A percentile compares a stretch with the other conserved stretches of the same genome.
phyloP scores from a whole-genome alignment of 306 rosid species.

The Casuarina equisetifolia region DNA sequence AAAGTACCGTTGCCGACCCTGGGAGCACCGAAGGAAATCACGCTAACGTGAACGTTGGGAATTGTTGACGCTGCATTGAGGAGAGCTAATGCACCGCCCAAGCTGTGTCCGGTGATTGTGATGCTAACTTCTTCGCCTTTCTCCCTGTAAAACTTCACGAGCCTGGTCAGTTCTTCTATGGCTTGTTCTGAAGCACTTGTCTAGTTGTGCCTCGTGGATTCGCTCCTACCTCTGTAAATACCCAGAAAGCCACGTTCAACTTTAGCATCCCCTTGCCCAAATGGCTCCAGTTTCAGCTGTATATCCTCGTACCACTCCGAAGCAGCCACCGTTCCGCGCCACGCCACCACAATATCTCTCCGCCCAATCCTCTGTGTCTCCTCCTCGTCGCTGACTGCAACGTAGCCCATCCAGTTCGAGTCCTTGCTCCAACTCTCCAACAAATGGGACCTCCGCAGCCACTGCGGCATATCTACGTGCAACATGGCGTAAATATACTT shows the following conservation, averaged over 20 bases:
- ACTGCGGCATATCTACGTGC: slow-evolving; percentile 49
- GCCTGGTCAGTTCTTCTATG: slow-evolving; percentile 43
- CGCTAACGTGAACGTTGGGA: slow-evolving; percentile 44
- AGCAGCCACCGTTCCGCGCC: slow-evolving; percentile 69
- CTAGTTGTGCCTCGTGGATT: slow-evolving; percentile 53
- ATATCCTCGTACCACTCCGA: slow-evolving; percentile 69
- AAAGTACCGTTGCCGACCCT: slow-evolving; percentile 68
- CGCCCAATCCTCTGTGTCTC: slow-evolving; percentile 59
- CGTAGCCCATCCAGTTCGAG: slow-evolving; percentile 73
- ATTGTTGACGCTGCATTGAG: slow-evolving; percentile 43
- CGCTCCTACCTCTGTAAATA: slow-evolving; percentile 54
- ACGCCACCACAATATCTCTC: slow-evolving; percentile 58
- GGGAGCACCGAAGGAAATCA: slow-evolving; percentile 71
- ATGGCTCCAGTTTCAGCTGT: slow-evolving; percentile 48
- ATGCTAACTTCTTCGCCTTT: slow-evolving; percentile 61
- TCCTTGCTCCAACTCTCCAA: slow-evolving; percentile 60
- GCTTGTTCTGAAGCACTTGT: slow-evolving; percentile 71
- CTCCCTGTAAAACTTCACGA: slow-evolving; percentile 31
- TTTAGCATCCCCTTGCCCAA: slow-evolving; percentile 43
- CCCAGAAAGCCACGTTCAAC: slow-evolving; percentile 67
- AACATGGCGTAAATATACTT: slow-evolving; percentile 65
- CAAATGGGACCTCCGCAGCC: slow-evolving; percentile 59
- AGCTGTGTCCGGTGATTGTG: slow-evolving; percentile 72
- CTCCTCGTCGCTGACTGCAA: slow-evolving; percentile 51
- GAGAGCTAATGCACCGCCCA: slow-evolving; percentile 69